Percentiles rank a stretch among this genome's conserved stretches.
Evolutionary conservation across 768 basidiomycete genomes (phyloP).

Genomic region (Jaapia argillacea): DNA sequence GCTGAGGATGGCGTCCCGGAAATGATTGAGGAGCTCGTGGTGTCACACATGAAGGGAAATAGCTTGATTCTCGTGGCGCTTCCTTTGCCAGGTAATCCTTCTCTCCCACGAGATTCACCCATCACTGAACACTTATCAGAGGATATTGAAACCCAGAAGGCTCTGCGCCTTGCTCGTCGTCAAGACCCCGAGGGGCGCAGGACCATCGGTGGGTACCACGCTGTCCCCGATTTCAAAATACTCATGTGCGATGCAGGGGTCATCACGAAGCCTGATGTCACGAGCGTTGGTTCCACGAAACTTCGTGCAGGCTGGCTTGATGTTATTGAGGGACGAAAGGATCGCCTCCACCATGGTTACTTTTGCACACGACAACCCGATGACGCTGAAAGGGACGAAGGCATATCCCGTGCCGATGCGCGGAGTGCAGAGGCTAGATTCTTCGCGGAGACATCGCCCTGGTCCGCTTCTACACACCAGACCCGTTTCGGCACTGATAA

Average conservation of each 20-base stretch:
- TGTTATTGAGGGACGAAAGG: slow-evolving; percentile 27
- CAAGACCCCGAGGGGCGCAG: slow-evolving; percentile 32
- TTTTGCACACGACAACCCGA: slow-evolving; percentile 34
- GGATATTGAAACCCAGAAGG: slow-evolving; percentile 44
- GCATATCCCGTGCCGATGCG: slow-evolving; percentile 20
- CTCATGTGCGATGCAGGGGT: slow-evolving; percentile 27
- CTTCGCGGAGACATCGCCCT: slow-evolving; percentile 14
- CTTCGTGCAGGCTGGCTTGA: slow-evolving; percentile 30
- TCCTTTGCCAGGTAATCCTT: slow-evolving; percentile 31
- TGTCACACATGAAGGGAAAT: slow-evolving; percentile 32
- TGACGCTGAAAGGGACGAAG: slow-evolving; percentile 22
- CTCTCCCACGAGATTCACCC: neutral
- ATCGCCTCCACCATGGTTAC: slow-evolving; percentile 30
- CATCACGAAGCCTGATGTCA: slow-evolving; percentile 43
- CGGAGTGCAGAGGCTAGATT: slow-evolving; percentile 24
- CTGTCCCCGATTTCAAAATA: neutral
- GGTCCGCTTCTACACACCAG: neutral
- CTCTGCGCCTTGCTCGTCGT: slow-evolving; percentile 30
- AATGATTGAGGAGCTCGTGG: slow-evolving; percentile 34
- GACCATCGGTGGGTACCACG: slow-evolving; percentile 30
- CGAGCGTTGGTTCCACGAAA: slow-evolving; percentile 25
- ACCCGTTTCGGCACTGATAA: neutral
- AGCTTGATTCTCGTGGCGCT: slow-evolving; percentile 38
- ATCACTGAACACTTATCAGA: slow-evolving; percentile 19
- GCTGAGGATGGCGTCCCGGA: slow-evolving; percentile 27